Evolutionary conservation across 73 alveolate species (phyloP), one percentile per base, ranked within the genome.

Genomic region (Diophrys sp.): DNA sequence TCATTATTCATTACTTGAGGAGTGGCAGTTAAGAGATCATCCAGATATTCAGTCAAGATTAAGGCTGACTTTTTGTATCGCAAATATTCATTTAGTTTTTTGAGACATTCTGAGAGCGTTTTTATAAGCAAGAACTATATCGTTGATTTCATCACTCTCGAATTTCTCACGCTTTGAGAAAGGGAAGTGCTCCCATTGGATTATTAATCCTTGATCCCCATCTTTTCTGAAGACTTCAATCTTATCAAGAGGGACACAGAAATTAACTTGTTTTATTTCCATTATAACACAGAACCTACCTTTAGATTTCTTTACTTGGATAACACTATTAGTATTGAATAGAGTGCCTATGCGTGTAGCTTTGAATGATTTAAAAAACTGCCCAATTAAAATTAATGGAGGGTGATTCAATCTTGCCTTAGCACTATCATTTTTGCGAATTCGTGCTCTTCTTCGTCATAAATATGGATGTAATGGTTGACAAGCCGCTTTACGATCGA

Each of bases 31-130:
- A 87, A 80, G 32, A 87, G 67, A 31, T 87, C 94, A 75, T 87
- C 94, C 25, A 87, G 44, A 79, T 81, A 87, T 23, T 80, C 94
- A 14, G 94, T 87, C 25, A 87, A 56, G 31, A 87, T 32, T 2
- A 87, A 82, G 2, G 88, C 94, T 1, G 94, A 83, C 56, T 89
- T 80, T 74, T 73, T 87, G 71, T 87, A 83, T 78, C n/a, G n/a
- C n/a, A n/a, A n/a, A n/a, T n/a, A n/a, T n/a, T n/a, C n/a, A n/a
- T n/a, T n/a, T n/a, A n/a, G n/a, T n/a, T n/a, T 44, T 44, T 44
- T 18, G 5, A 44, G 62, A 44, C n/a, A 44, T 44, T 18, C 5
- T 11, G 18, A 44, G 5, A 44, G 62, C 62, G 5, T 44, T 44
- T 18, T 44, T 11, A 44, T 44, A 44, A 11, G 5, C 62, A 44